Evolutionary conservation across 139 green algal genomes (phyloP).

Genomic region (Auxenochlorella protothecoides): DNA sequence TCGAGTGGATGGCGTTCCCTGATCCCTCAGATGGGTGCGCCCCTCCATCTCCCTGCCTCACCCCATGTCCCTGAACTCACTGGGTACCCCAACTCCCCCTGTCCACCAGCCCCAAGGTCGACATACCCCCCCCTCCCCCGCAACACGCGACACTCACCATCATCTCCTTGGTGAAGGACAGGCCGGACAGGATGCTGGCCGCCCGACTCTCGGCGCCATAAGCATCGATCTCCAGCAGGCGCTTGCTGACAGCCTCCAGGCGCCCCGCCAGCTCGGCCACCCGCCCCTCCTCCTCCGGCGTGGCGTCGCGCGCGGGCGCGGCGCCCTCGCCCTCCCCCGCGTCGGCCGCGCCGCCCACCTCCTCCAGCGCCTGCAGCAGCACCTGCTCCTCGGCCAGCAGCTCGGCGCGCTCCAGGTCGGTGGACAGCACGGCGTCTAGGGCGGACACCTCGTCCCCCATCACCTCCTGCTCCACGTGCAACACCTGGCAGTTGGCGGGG

Average conservation of each 20-base stretch:
- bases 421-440: conserved; percentile 27
- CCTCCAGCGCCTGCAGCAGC: conserved; percentile 29
- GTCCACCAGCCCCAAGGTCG: too few relatives aligned
- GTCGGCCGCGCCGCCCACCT: neutral
- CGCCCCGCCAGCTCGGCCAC: conserved; percentile 12
- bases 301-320: neutral
- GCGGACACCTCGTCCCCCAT: conserved; percentile 55
- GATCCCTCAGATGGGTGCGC: too few relatives aligned
- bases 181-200: conserved; percentile 60
- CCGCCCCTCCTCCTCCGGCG: neutral
- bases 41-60: too few relatives aligned
- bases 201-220: conserved; percentile 65
- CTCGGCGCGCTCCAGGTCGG: conserved; percentile 57
- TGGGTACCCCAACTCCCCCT: too few relatives aligned
- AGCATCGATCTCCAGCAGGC: conserved; percentile 78
- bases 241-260: conserved; percentile 49
- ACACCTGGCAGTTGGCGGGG: conserved; percentile 57
- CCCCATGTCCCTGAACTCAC: too few relatives aligned
- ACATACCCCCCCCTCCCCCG: too few relatives aligned
- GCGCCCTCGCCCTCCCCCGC: neutral
- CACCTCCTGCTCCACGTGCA: conserved; percentile 85
- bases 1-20: too few relatives aligned
- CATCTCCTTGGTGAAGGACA: conserved; percentile 67
- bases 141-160: conserved; percentile 18
- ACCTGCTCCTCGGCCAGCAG: conserved; percentile 62